Evolutionary conservation across 352 stramenopile genomes (phyloP).

Genomic region (Elongisporangium undulatum): DNA sequence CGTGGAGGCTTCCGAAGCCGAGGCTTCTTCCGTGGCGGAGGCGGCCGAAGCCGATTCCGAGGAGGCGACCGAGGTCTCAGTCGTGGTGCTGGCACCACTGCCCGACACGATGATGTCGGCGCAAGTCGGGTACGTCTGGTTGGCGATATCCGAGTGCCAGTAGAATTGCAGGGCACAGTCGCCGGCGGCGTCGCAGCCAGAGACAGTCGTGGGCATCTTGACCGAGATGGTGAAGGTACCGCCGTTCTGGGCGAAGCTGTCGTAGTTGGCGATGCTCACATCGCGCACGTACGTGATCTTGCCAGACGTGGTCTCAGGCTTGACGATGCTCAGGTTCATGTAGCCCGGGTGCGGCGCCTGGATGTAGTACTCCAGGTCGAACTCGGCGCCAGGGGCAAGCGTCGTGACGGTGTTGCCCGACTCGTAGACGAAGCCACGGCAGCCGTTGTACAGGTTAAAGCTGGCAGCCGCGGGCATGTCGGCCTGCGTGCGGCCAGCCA

Average conservation of each 20-base stretch:
- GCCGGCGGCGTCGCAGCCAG: constrained; percentile 29
- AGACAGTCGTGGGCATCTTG: constrained; percentile 39
- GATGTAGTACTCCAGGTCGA: constrained; percentile 46
- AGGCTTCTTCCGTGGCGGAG: not conserved
- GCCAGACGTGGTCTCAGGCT: constrained; percentile 32
- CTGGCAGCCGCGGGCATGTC: constrained; percentile 20
- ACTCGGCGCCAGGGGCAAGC: constrained; percentile 19
- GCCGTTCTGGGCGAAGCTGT: constrained; percentile 24
- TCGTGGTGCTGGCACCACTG: constrained; percentile 7
- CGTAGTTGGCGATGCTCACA: constrained; percentile 22
- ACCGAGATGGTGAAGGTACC: constrained; percentile 15
- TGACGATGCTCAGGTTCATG: constrained; percentile 52
- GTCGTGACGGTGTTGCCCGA: constrained; percentile 23
- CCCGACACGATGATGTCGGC: constrained; percentile 39
- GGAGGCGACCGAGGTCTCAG: not conserved
- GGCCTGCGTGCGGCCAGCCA: constrained; percentile 18
- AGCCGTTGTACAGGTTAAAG: constrained; percentile 34
- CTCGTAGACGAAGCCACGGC: constrained; percentile 30
- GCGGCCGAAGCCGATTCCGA: not conserved
- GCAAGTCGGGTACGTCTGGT: constrained; percentile 59
- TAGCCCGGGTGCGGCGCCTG: constrained; percentile 51
- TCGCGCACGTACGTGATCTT: constrained; percentile 40
- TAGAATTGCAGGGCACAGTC: constrained; percentile 58
- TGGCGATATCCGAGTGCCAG: constrained; percentile 54
- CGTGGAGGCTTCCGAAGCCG: not conserved